A percentile compares a stretch with the other conserved stretches of the same genome.
These are phyloP conservation scores for Ilyonectria robusta DNA, from an alignment of 2,329 filamentous ascomycete species.

Conservation along the genomic window DNA sequence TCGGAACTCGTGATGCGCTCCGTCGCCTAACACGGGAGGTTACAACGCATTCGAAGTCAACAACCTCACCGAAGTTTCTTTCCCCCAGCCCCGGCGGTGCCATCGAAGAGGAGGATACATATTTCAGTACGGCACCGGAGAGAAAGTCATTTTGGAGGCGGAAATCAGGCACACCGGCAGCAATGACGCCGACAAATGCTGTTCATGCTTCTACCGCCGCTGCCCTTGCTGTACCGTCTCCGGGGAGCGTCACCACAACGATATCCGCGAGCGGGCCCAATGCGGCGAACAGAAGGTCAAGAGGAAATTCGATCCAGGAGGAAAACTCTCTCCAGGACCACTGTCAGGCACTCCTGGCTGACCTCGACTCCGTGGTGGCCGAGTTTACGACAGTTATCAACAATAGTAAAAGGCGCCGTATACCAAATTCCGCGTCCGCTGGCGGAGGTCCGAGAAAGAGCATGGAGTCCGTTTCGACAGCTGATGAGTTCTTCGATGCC, in stretches of 20 bases:
- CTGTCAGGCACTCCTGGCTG: slow-evolving; percentile 84
- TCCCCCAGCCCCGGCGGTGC: slow-evolving; percentile 58
- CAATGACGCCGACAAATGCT: slow-evolving; percentile 57
- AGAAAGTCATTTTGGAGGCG: slow-evolving; percentile 92
- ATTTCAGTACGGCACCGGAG: slow-evolving; percentile 60
- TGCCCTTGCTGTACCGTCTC: slow-evolving; percentile 59
- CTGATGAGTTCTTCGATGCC: slow-evolving; percentile 96
- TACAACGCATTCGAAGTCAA: slow-evolving; percentile 65
- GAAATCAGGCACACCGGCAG: slow-evolving; percentile 74
- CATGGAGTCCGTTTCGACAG: slow-evolving; percentile 83
- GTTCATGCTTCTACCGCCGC: slow-evolving; percentile 57
- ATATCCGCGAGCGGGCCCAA: slow-evolving; percentile 51
- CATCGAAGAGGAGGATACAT: slow-evolving; percentile 70
- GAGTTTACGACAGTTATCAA: slow-evolving; percentile 85
- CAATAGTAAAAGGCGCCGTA: slow-evolving; percentile 84
- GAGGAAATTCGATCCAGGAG: slow-evolving; percentile 58
- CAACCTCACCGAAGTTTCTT: slow-evolving; percentile 52
- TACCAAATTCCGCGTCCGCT: slow-evolving; percentile 66
- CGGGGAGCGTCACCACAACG: slow-evolving; percentile 52
- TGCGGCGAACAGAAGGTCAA: slow-evolving; percentile 54
- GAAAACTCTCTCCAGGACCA: slow-evolving; percentile 83
- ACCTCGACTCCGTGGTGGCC: slow-evolving; percentile 85
- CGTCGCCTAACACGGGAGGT: slow-evolving; percentile 89
- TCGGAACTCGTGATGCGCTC: slow-evolving; percentile 90
- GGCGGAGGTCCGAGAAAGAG: slow-evolving; percentile 69